Base-by-base conservation (phyloP, 495 filamentous ascomycete species). In the Aspergillus panamensis region DNA sequence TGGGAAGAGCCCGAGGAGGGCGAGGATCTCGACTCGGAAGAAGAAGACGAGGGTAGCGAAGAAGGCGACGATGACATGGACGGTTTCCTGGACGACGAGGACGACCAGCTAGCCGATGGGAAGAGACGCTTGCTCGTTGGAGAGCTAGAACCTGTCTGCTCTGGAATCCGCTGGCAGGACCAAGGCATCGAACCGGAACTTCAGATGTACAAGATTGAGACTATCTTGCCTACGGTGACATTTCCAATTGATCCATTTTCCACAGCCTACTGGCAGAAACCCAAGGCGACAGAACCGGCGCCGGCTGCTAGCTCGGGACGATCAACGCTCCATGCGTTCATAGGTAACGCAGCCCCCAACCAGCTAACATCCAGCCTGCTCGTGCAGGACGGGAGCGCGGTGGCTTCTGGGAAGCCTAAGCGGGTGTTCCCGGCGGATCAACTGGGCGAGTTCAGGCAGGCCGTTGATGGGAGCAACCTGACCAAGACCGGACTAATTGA, bases 1-100 rank as follows among this genome's bases (percentile, higher is more conserved):
- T 98, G 94, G 91, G 87, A 91, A 60, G 85, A 87, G 63, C 83
- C 84, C 3, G 88, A 89, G 51, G 90, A 94, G 65, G 90, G 87
- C 49, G 89, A 92, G 62, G 86, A 92, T 43, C 69, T 90, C 6
- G 83, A 84, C 55, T 88, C 85, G 0, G 87, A 92, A 53, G 88
- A 89, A 19, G 91, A 95, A 43, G 93, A 96, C 7, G 75, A 77
- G n/a, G 70, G 52, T 7, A 78, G 76, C 48, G 78, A 81, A 8
- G 80, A 80, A 9, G 79, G 75, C 0, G 80, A 80, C 1, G 79
- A 80, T 57, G 80, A 83, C 42, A 77, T 82, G 72, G 78, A 81
- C 31, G 80, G 69, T 1, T 83, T 83, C 53, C 63, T 83, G 6
- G 79, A 82, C 51, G 79, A 82, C 49, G 80, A 79, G 20, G 78